Evolutionary conservation across 371 early-diverging fungal species (phyloP), one percentile per base, ranked within the genome.

Genomic region (Gilbertella persicaria): DNA sequence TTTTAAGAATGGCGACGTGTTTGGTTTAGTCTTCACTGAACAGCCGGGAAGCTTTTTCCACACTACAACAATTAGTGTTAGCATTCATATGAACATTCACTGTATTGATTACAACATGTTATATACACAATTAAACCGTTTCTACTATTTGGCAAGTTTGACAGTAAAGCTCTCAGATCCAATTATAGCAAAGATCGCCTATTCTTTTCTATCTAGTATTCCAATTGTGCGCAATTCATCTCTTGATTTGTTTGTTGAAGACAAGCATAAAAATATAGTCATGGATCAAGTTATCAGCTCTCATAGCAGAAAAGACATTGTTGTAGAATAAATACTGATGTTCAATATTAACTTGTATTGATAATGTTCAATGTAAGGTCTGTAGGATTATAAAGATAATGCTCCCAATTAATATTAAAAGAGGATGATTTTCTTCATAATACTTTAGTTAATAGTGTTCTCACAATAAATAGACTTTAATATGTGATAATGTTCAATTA

Each of bases 111-210:
- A 45, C 33, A 45, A 23, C 19, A 33, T 33, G 24, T 19, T 30
- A 29, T 45, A 45, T 52, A 3, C 39, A 39, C 28, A 39, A 26
- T 40, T 50, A 29, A 50, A 41, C 30, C 19, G 13, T 19, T 40
- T 50, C 10, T 50, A 50, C 50, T 50, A 50, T 40, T 19, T 50
- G 50, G 20, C 40, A 50, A 50, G 50, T 21, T 50, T 50, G 40
- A 50, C 40, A 41, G 50, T 50, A 40, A 50, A 30, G 41, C 29
- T 50, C 41, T 50, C 41, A 29, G 28, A 21, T 50, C 41, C 17
- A 50, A 50, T 41, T 9, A 40, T 41, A 40, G 13, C 41, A 50
- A 50, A 50, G 20, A 50, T 50, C 13, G 41, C 40, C 26, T 50
- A 50, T 40, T 50, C 40, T 39, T 45, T 45, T 20, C 33, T 45